A percentile compares a stretch with the other conserved stretches of the same genome.
Evolutionary conservation across 108 stramenopile species (phyloP).

Genomic region (Skeletonema marinoi): DNA sequence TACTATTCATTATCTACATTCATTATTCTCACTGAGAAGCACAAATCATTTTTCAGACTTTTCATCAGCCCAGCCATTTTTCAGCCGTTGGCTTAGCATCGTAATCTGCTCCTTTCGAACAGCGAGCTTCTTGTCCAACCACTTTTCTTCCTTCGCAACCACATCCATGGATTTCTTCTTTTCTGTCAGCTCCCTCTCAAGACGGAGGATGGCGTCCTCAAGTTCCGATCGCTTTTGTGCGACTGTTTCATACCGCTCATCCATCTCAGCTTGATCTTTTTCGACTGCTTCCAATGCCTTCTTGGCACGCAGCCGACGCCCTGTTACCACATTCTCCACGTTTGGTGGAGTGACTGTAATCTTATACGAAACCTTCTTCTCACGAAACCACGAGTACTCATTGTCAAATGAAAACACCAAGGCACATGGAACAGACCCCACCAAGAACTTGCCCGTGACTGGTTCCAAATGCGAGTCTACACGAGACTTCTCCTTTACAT

Average conservation of each 20-base stretch:
- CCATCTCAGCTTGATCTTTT: constrained; percentile 55
- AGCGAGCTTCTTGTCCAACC: constrained; percentile 58
- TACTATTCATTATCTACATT: constrained; percentile 3
- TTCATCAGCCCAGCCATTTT: constrained; percentile 85
- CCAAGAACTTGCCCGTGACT: constrained; percentile 84
- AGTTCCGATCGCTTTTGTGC: constrained; percentile 41
- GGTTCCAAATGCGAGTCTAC: constrained; percentile 69
- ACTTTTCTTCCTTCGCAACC: constrained; percentile 62
- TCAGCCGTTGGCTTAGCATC: constrained; percentile 55
- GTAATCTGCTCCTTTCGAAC: constrained; percentile 68
- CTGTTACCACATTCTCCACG: constrained; percentile 58
- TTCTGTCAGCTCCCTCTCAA: constrained; percentile 65
- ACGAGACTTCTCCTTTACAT: constrained; percentile 79
- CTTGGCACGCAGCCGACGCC: constrained; percentile 75
- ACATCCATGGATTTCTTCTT: constrained; percentile 61
- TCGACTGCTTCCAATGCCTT: constrained; percentile 70
- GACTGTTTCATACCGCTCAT: constrained; percentile 44
- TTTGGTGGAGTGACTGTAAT: constrained; percentile 79
- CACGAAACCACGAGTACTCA: constrained; percentile 88
- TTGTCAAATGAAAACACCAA: constrained; percentile 83
- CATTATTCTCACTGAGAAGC: neutral
- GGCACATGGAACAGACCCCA: constrained; percentile 83
- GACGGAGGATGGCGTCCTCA: constrained; percentile 49
- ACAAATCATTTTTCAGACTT: constrained; percentile 17
- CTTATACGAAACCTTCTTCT: constrained; percentile 78